Base-by-base conservation (phyloP, 495 filamentous ascomycete species). In the Tetracladium marchalianum region DNA sequence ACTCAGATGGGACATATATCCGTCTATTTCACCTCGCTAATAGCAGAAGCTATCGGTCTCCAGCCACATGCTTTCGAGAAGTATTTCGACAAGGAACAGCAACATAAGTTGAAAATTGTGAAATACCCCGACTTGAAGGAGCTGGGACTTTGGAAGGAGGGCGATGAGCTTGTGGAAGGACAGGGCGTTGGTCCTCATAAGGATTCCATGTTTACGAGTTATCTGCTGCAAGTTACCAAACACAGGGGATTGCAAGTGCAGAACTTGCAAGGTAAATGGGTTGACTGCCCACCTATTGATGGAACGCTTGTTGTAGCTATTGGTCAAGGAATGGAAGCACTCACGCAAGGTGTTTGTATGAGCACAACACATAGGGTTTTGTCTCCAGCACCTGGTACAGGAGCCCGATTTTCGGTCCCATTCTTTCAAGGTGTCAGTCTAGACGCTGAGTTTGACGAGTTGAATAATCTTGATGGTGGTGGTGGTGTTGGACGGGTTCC, bases 151-250 rank as follows among this genome's bases (percentile, higher is more conserved):
- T 67, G 10, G 59, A 80, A 58, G 32, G 68, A 66, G 13, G 64
- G 63, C 8, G 47, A 48, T 7, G 46, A 43, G n/a, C 39, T 50
- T 12, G 16, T 12, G 32, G 66, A 72, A 41, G 71, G 75, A 9
- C 81, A 85, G 56, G 89, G 89, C 16, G 87, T 94, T 1, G 89
- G 92, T 0, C 84, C 92, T 8, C 92, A 98, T 63, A 98, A 98
- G 62, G 92, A 98, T 63, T 83, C 77, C 41, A 90, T 90, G 75
- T 76, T 95, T 35, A 81, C 82, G 10, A 85, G 78, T 16, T 96
- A 90, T 62, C 75, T 98, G 33, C 75, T 95, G 22, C 92, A 96
- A 64, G 87, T 81, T 1, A 82, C 78, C n/a, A 63, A 69, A 1
- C 92, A 96, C 56, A 67, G 58, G 2, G 88, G 89, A 0, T 68